Conservation (phyloP, 73 alveolate genomes). For the Halteria grandinella region DNA sequence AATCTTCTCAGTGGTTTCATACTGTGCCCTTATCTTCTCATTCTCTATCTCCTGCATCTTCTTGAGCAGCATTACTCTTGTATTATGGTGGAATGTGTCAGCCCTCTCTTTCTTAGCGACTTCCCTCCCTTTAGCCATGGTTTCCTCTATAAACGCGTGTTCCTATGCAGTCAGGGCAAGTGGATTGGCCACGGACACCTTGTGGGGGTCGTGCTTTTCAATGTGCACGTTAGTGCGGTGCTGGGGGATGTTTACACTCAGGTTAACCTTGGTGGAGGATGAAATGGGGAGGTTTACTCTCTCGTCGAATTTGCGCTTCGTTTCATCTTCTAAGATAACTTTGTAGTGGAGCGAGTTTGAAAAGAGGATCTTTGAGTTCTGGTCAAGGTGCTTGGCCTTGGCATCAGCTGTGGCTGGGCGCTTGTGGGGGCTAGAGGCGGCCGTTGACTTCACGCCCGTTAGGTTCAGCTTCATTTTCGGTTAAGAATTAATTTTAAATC, state of each 20-base stretch:
- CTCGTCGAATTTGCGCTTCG: slow-evolving; percentile 12
- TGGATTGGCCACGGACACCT: slow-evolving; percentile 50
- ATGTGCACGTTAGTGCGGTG: slow-evolving; percentile 23
- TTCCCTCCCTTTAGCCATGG: slow-evolving; percentile 57
- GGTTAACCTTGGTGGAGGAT: slow-evolving; percentile 2
- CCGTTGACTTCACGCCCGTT: slow-evolving; percentile 33
- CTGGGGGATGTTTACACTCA: slow-evolving; percentile 38
- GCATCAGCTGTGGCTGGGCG: background rate
- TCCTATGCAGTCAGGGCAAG: slow-evolving; percentile 58
- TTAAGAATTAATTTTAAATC: background rate
- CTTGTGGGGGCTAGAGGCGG: no score
- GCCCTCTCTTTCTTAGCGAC: slow-evolving; percentile 30
- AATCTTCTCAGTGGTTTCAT: slow-evolving; percentile 14
- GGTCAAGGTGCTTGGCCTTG: slow-evolving; percentile 25
- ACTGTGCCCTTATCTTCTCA: slow-evolving; percentile 20
- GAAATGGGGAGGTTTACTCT: slow-evolving; percentile 33
- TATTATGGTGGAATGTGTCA: slow-evolving; percentile 38
- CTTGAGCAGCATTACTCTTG: slow-evolving; percentile 30
- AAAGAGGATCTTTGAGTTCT: slow-evolving; percentile 13
- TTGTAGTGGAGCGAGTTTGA: slow-evolving; percentile 42
- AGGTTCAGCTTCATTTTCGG: slow-evolving; percentile 43
- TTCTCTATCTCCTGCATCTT: background rate
- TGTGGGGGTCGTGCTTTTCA: slow-evolving; percentile 53
- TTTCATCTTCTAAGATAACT: slow-evolving; percentile 28
- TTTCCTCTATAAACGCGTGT: slow-evolving; percentile 63